Evolutionary conservation across 2,329 filamentous ascomycete genomes (phyloP), one percentile per base, ranked within the genome.

Genomic region (Ceratocystiopsis brevicomis): DNA sequence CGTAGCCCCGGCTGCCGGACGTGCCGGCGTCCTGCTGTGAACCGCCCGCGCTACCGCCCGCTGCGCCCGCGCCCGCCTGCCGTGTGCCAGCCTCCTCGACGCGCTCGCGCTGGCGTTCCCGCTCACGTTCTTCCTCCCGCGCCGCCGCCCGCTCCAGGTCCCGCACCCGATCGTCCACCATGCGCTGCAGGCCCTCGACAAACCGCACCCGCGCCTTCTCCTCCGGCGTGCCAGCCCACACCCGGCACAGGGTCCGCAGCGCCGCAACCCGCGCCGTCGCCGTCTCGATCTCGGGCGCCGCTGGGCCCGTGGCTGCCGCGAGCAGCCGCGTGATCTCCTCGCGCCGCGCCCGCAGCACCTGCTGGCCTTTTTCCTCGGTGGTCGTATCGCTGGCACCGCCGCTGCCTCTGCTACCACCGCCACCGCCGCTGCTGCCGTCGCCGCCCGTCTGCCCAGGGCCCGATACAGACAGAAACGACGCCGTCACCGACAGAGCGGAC

Each of bases 201-300:
- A 95, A 86, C 53, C 75, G 81, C 11, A 64, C 63, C 43, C 90
- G 68, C 6, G 85, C 84, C 61, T 83, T 92, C 58, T 96, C 90
- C 62, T 98, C 90, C 0, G 83, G 81, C 3, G 90, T 95, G n/a
- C 86, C 86, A 57, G 81, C 88, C 87, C 90, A 98, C 18, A 98
- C 77, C n/a, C 63, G 63, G 4, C 76, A 75, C 49, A 96, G 61
- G 48, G 77, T 71, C 54, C 85, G 78, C 44, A 96, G 67, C 55
- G 82, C 76, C 54, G 85, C 78, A 14, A 96, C 77, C 38, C 83
- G 68, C 44, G 69, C 68, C 13, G 73, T 73, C 0, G 90, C 90
- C 45, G 77, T 76, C 49, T 83, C 83, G 16, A 39, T 35, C 3
- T 36, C 32, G 14, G 18, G 4, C 16, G 35, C 46, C 6, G 16